Evolutionary conservation across 805 yeast species (phyloP), one percentile per base, ranked within the genome.

Genomic region (Candida stauntonica): DNA sequence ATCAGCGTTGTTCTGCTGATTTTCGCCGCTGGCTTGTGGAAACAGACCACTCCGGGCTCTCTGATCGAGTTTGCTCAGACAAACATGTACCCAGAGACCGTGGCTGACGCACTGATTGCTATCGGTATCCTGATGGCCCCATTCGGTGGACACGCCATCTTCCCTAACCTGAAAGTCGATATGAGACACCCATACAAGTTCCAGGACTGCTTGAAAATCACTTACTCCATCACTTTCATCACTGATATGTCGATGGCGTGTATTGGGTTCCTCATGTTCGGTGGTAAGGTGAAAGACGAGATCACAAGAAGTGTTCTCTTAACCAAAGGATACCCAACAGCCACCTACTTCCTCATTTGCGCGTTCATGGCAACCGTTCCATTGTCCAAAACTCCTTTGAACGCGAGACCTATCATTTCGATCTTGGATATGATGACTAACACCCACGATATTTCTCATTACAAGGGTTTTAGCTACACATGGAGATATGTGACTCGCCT

Each of bases 121-220:
- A 61, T 81, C 39, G 91, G 91, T 2, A 68, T 83, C 20, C 69
- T 79, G 42, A 73, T 83, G 70, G 87, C 89, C 4, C 87, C 88
- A 11, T 83, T 86, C 77, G 91, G 91, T 40, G 93, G 93, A 3
- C 91, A 83, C 56, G 86, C 87, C 1, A 80, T 84, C 6, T 81
- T 81, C 48, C 91, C 91, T 2, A 85, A 81, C 50, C 62, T 83
- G 31, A 79, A 76, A 55, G 64, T 73, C 28, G 93, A 83, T 56
- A 84, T 83, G 84, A 70, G 78, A 52, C 79, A 73, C 39, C 87
- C 87, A 6, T 56, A 64, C 21, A 75, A 72, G 45, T 81, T 75
- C 58, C 61, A 63, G 15, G 55, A 57, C 13, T 77, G 87, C 44
- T 66, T 81, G 53, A 62, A 66, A 32, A 57, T 70, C 3, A 78